Percentiles rank a stretch among this genome's conserved stretches.
Conservation (phyloP, 2,329 filamentous ascomycete genomes). For the Cordyceps fumosorosea region DNA sequence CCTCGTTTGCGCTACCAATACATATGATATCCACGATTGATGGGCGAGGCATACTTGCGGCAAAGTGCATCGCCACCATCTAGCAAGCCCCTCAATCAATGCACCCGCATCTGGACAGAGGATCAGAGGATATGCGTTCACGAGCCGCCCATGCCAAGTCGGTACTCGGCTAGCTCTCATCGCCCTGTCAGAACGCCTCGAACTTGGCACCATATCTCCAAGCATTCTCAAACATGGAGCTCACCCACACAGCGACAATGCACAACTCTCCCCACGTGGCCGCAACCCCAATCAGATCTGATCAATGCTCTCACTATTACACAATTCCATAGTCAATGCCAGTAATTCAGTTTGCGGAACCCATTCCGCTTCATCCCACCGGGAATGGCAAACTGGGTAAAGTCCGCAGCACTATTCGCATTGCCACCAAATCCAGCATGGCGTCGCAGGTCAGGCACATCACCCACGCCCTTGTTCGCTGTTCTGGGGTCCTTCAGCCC, state of each 20-base stretch:
- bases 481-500: neutral
- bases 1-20: too few species aligned
- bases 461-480: neutral
- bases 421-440: neutral
- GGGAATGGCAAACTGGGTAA: slow-evolving; percentile 2
- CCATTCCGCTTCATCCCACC: neutral
- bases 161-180: neutral
- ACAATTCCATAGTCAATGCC: neutral
- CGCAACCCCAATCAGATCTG: neutral
- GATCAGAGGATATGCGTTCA: neutral
- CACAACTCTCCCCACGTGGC: neutral
- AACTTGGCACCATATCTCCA: neutral
- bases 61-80: neutral
- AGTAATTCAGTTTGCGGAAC: neutral
- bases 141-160: neutral
- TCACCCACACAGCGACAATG: neutral
- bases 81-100: neutral
- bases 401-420: neutral
- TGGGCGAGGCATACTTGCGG: neutral
- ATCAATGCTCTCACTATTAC: neutral
- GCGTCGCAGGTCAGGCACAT: slow-evolving; percentile 1
- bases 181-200: neutral
- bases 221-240: neutral
- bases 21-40: neutral
- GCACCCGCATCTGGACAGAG: neutral